Evolutionary conservation across 495 filamentous ascomycete species (phyloP).

Genomic region (Hypoxylon lenormandii): DNA sequence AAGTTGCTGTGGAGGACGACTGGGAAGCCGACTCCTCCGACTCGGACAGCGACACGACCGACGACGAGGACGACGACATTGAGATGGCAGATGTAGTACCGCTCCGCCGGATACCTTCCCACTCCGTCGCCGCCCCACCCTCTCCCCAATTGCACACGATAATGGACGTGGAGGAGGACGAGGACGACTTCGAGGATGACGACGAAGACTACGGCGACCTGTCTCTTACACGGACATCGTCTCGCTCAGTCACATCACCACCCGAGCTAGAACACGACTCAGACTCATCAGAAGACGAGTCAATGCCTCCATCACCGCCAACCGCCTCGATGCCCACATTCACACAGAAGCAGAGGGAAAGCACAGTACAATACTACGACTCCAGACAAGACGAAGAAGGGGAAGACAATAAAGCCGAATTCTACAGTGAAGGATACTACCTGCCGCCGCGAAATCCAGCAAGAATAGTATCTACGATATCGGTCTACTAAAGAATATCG

Average conservation of each 20-base stretch:
- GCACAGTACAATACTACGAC: conserved; percentile 66
- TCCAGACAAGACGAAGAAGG: conserved; percentile 51
- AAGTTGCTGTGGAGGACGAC: conserved; percentile 78
- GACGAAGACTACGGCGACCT: conserved; percentile 78
- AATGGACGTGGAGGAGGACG: conserved; percentile 53
- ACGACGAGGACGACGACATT: conserved; percentile 57
- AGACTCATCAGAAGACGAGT: conserved; percentile 73
- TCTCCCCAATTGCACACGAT: conserved; percentile 52
- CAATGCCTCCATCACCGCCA: conserved; percentile 87
- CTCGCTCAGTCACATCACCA: conserved; percentile 70
- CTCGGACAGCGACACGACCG: conserved; percentile 65
- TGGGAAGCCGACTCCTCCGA: conserved; percentile 75
- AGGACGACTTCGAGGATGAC: conserved; percentile 72
- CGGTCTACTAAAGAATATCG: conserved; percentile 57
- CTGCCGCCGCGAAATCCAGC: conserved; percentile 63
- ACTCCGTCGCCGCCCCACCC: conserved; percentile 36
- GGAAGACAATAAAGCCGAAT: conserved; percentile 57
- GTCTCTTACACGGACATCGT: conserved; percentile 77
- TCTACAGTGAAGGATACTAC: conserved; percentile 73
- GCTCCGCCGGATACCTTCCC: conserved; percentile 61
- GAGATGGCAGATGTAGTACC: conserved; percentile 66
- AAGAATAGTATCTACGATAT: conserved; percentile 62
- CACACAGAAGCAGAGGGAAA: conserved; percentile 72
- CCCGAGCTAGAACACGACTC: conserved; percentile 81
- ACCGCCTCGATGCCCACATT: conserved; percentile 73